A percentile compares a stretch with the other conserved stretches of the same genome.
Conservation (phyloP, 78 protist species). For the Dictyostelium capitatum region DNA sequence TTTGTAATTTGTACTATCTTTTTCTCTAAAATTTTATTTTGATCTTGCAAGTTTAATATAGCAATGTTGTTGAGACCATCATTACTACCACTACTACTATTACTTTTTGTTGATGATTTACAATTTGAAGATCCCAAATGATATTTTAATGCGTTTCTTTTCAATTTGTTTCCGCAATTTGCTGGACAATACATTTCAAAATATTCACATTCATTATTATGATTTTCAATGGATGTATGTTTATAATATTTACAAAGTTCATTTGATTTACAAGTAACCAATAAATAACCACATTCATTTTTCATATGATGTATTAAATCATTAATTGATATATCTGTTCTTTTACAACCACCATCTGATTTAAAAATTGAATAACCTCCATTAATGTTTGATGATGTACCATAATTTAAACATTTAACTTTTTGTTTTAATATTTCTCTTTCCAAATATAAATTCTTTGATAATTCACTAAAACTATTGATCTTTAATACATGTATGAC, state of each 20-base stretch:
- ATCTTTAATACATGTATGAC: neutral
- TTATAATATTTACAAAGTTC: neutral
- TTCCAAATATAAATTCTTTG: conserved; percentile 1
- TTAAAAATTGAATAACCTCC: neutral
- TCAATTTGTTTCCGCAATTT: neutral
- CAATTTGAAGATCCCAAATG: neutral
- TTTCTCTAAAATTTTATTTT: neutral
- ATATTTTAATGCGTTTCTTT: neutral
- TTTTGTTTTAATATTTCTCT: neutral
- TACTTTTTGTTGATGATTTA: neutral
- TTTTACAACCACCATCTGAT: neutral
- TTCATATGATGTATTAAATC: neutral
- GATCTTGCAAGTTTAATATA: too few relatives aligned
- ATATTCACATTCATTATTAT: neutral
- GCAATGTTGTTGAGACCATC: neutral
- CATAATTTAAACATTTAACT: neutral
- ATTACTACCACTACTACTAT: neutral
- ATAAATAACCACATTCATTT: conserved; percentile 6
- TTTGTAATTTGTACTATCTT: neutral
- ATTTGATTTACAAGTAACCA: neutral
- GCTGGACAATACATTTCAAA: neutral
- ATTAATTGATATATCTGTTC: neutral
- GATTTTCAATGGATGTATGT: neutral
- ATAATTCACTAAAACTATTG: neutral
- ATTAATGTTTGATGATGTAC: neutral